These are phyloP conservation scores for Cladosporium velox DNA, from an alignment of 2,329 filamentous ascomycete genomes.

Conservation along the genomic window DNA sequence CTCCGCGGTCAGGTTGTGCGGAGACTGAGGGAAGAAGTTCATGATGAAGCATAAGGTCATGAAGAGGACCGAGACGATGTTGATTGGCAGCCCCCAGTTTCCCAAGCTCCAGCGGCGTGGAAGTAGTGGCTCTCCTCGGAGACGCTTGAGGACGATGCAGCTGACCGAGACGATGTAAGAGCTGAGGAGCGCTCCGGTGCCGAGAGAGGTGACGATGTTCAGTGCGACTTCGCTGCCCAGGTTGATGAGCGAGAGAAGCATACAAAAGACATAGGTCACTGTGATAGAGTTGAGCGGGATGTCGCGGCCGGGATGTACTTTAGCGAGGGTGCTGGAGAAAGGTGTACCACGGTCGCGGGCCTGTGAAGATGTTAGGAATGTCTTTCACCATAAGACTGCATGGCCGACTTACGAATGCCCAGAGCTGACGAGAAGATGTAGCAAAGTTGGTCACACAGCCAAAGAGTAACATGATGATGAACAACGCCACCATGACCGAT, in stretches of 20 bases:
- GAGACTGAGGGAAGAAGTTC: slow-evolving; percentile 42
- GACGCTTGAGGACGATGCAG: slow-evolving; percentile 40
- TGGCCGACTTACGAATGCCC: slow-evolving; percentile 43
- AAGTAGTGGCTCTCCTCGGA: slow-evolving; percentile 39
- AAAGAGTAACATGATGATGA: slow-evolving; percentile 43
- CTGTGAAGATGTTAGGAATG: slow-evolving; percentile 32
- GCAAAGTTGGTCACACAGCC: slow-evolving; percentile 43
- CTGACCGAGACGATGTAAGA: slow-evolving; percentile 44
- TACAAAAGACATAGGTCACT: slow-evolving; percentile 29
- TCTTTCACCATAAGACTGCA: slow-evolving; percentile 25
- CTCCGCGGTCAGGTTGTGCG: slow-evolving; percentile 36
- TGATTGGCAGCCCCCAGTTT: slow-evolving; percentile 42
- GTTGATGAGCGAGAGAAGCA: slow-evolving; percentile 33
- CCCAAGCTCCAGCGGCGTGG: slow-evolving; percentile 44
- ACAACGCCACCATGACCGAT: slow-evolving; percentile 37
- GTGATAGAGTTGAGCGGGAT: slow-evolving; percentile 37
- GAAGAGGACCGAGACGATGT: slow-evolving; percentile 42
- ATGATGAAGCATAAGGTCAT: slow-evolving; percentile 40
- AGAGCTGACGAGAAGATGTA: slow-evolving; percentile 46
- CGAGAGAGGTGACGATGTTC: slow-evolving; percentile 45
- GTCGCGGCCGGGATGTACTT: slow-evolving; percentile 30
- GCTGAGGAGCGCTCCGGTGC: slow-evolving; percentile 42
- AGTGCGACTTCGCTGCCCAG: slow-evolving; percentile 32
- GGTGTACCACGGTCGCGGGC: slow-evolving; percentile 46
- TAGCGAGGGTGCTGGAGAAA: slow-evolving; percentile 33